These are phyloP conservation scores for Vicia sativa DNA, from an alignment of 306 rosid species.

Conservation along the genomic window DNA sequence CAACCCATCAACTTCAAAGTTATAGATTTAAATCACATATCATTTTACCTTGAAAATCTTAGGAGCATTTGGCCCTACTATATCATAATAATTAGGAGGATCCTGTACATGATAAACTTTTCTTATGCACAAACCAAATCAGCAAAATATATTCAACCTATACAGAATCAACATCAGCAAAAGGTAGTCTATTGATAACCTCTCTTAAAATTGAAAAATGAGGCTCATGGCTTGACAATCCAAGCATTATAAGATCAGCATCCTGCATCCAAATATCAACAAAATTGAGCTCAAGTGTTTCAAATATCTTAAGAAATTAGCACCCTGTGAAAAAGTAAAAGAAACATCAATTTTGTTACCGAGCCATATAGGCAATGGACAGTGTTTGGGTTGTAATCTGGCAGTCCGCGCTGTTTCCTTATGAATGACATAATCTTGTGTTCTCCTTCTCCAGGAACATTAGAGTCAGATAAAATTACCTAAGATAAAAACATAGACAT, in stretches of 20 bases:
- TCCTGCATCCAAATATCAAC: constrained; percentile 54
- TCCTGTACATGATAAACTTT: constrained; percentile 27
- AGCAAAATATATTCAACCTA: neutral
- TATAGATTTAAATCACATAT: neutral
- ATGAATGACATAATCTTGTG: constrained; percentile 60
- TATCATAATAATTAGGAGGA: neutral
- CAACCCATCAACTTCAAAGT: neutral
- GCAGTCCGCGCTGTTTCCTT: constrained; percentile 44
- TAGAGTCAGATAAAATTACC: constrained; percentile 65
- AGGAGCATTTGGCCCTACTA: neutral
- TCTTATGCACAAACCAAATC: neutral
- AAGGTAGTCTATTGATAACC: too few relatives aligned
- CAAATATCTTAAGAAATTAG: neutral
- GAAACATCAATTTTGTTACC: constrained; percentile 34
- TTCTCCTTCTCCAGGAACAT: constrained; percentile 76
- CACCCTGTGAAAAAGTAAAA: neutral
- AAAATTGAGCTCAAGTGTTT: constrained; percentile 45
- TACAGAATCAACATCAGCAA: too few relatives aligned
- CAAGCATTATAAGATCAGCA: constrained; percentile 63
- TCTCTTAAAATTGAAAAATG: constrained; percentile 72
- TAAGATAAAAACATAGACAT: constrained; percentile 21
- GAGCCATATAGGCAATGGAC: constrained; percentile 62
- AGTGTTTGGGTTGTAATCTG: constrained; percentile 51
- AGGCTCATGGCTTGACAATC: constrained; percentile 59
- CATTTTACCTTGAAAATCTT: constrained; percentile 49